These are phyloP conservation scores for Pythium phragmiticola DNA, from an alignment of 352 stramenopile genomes.

Conservation along the genomic window DNA sequence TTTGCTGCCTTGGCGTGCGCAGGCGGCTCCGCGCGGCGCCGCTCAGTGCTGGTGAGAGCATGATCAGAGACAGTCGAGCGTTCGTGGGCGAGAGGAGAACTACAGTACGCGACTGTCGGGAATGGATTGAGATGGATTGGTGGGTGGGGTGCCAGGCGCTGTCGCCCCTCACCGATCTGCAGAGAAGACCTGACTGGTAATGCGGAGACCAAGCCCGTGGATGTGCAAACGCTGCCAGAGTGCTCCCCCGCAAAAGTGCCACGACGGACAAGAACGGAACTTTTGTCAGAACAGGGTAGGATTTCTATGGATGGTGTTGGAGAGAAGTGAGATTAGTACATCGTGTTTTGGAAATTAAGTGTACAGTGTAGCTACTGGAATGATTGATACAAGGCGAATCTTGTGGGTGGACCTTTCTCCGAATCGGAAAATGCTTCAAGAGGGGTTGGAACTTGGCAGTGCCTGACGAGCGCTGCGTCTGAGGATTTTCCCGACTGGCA, in stretches of 20 bases:
- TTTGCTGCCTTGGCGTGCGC: slow-evolving; percentile 30
- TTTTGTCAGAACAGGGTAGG: not conserved
- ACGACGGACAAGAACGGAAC: not conserved
- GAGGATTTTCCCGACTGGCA: too few relatives aligned
- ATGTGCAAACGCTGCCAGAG: slow-evolving; percentile 6
- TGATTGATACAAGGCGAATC: too few relatives aligned
- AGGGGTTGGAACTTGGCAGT: too few relatives aligned
- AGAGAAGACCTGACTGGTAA: slow-evolving; percentile 1
- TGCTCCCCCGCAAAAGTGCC: slow-evolving; percentile 4
- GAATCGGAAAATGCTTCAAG: not conserved
- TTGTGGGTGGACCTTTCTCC: too few relatives aligned
- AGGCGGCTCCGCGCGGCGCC: slow-evolving; percentile 47
- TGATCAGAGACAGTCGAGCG: not conserved
- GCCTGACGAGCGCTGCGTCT: too few relatives aligned
- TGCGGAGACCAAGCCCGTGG: not conserved
- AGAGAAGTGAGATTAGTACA: not conserved
- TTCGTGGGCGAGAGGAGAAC: not conserved
- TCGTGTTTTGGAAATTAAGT: too few relatives aligned
- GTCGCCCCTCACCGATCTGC: not conserved
- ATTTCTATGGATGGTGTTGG: not conserved
- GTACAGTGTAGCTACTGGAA: not conserved
- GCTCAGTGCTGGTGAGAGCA: slow-evolving; percentile 62
- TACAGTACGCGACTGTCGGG: too few relatives aligned
- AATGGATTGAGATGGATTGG: not conserved
- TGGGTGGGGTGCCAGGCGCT: not conserved